phyloP scores from a whole-genome alignment of 306 rosid species.

The Lagenaria siceraria region DNA sequence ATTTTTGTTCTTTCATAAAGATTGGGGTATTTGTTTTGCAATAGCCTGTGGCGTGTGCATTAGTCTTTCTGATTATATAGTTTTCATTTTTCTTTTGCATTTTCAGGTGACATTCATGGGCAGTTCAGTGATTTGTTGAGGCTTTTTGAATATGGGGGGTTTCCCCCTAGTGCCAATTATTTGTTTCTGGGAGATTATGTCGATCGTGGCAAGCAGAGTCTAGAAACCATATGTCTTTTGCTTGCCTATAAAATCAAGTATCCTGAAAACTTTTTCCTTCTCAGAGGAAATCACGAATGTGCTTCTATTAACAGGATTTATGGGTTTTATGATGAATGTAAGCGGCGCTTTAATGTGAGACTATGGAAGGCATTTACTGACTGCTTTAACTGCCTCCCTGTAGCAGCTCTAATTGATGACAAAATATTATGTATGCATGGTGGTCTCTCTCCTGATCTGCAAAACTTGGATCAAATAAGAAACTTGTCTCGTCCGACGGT shows the following conservation, averaged over 20 bases:
- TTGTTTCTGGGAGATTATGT: conserved; percentile 90
- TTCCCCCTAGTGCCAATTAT: conserved; percentile 74
- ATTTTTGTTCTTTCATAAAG: not conserved
- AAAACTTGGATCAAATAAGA: conserved; percentile 68
- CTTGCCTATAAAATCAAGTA: conserved; percentile 81
- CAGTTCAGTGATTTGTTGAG: conserved; percentile 81
- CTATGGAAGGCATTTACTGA: conserved; percentile 89
- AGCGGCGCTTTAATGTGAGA: conserved; percentile 86
- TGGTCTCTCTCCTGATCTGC: conserved; percentile 85
- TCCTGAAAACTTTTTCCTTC: conserved; percentile 84
- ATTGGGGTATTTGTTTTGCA: not conserved
- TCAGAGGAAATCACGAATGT: conserved; percentile 90
- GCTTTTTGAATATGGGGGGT: conserved; percentile 88
- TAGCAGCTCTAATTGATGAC: conserved; percentile 85
- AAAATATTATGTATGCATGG: conserved; percentile 96
- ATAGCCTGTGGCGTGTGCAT: not conserved
- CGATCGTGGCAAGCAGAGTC: conserved; percentile 90
- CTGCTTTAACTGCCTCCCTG: conserved; percentile 81
- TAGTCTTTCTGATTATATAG: not conserved
- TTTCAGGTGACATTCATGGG: conserved; percentile 85
- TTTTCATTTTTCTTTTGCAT: conserved; percentile 3
- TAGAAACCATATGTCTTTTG: conserved; percentile 89
- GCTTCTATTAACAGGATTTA: conserved; percentile 86
- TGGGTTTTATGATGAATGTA: conserved; percentile 91
- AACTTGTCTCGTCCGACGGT: conserved; percentile 59